These are phyloP conservation scores for Castanospermum australe DNA, from an alignment of 306 rosid species.

Conservation along the genomic window DNA sequence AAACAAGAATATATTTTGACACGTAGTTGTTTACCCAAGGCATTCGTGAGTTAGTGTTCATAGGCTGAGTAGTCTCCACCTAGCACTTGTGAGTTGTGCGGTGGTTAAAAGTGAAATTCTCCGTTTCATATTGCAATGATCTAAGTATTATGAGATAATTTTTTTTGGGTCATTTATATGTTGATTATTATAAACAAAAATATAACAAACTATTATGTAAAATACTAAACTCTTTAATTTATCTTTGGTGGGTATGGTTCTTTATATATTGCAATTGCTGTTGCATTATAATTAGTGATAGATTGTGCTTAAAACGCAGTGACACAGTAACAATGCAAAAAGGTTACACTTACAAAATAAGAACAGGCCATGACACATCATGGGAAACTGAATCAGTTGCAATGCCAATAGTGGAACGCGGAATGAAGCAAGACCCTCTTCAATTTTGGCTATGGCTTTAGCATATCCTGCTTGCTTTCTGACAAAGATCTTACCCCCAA, in stretches of 20 bases:
- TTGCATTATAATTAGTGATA: background rate
- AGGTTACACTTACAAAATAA: background rate
- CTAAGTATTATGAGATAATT: too few species aligned
- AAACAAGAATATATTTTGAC: background rate
- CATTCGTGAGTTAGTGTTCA: background rate
- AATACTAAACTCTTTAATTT: too few species aligned
- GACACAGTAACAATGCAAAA: background rate
- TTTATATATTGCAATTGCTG: background rate
- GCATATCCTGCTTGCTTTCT: background rate
- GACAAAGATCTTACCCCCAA: constrained; percentile 20
- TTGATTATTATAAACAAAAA: too few species aligned
- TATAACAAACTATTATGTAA: too few species aligned
- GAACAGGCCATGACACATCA: background rate
- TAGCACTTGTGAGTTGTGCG: background rate
- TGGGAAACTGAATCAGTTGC: background rate
- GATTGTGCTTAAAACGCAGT: background rate
- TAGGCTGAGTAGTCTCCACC: background rate
- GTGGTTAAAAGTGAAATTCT: background rate
- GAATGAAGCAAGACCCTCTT: background rate
- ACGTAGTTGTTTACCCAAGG: background rate
- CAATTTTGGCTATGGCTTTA: background rate
- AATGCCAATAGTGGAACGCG: background rate
- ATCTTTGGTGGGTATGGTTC: background rate
- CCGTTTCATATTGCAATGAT: too few species aligned
- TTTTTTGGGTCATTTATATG: too few species aligned